Evolutionary conservation across 192 early-diverging fungal genomes (phyloP).

Genomic region (Coemansia sp.): DNA sequence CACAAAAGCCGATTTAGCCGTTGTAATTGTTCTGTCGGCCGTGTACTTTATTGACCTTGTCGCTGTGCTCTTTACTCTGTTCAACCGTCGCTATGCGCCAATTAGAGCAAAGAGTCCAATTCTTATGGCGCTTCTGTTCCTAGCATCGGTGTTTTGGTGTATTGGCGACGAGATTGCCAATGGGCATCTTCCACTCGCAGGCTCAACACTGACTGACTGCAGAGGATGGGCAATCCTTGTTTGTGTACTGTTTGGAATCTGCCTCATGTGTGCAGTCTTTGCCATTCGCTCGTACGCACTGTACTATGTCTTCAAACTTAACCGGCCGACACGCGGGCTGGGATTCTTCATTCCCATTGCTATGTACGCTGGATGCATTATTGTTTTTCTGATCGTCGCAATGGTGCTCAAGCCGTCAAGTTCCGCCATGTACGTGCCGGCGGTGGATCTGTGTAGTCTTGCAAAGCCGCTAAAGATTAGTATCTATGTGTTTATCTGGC

Average conservation of each 20-base stretch:
- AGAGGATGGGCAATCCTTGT: conserved; percentile 32
- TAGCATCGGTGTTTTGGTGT: conserved; percentile 25
- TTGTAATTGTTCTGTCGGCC: conserved; percentile 4
- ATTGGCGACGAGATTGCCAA: conserved; percentile 36
- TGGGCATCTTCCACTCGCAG: conserved; percentile 19
- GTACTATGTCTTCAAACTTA: conserved; percentile 22
- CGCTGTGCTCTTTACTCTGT: conserved; percentile 21
- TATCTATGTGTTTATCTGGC: conserved; percentile 23
- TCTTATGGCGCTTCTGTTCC: conserved; percentile 21
- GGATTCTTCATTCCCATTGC: conserved; percentile 22
- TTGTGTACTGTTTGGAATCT: conserved; percentile 29
- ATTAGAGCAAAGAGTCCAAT: conserved; percentile 30
- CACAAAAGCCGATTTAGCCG: conserved; percentile 6
- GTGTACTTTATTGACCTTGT: conserved; percentile 23
- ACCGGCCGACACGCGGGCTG: conserved; percentile 11
- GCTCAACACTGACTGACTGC: conserved; percentile 19
- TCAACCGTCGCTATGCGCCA: conserved; percentile 39
- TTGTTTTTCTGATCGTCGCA: conserved; percentile 15
- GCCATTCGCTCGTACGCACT: conserved; percentile 25
- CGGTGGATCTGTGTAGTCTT: conserved; percentile 15
- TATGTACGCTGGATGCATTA: conserved; percentile 8
- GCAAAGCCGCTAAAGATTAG: conserved; percentile 22
- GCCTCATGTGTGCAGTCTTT: conserved; percentile 14
- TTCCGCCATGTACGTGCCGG: conserved; percentile 11
- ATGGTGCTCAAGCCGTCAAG: conserved; percentile 2